Base-by-base conservation (phyloP, 805 yeast species). In the Hanseniaspora osmophila region DNA sequence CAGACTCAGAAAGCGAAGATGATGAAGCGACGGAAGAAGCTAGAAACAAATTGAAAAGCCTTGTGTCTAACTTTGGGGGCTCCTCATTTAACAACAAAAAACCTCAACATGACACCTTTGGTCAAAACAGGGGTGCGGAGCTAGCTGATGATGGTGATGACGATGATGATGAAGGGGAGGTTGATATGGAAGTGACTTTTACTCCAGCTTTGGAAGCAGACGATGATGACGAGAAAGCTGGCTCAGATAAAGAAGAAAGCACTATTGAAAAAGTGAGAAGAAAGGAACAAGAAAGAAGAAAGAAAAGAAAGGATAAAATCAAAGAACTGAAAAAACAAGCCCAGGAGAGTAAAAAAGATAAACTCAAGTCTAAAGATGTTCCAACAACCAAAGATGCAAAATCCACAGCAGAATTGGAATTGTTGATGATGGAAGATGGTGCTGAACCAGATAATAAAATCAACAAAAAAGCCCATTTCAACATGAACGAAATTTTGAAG, bases 151-250 rank as follows among this genome's bases (percentile, higher is more conserved):
- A 41, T 13, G 47, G 45, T n/a, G 41, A 49, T 18, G 60, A 53
- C 12, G 67, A 60, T 11, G 74, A 66, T 12, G 72, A 66, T 15
- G 80, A 76, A 29, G 81, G 69, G 42, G 90, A 78, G 42, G 80
- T 84, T 29, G 96, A 87, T 56, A 84, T 92, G 86, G 97, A 92
- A 61, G 84, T 92, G 54, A 87, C 96, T 0, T 92, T 92, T 63
- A 86, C 88, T 35, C 96, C 97, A 2, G 96, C 85, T 2, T 64
- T 87, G 44, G 54, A 42, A 33, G 42, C 60, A 19, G 56, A 60
- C 10, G 67, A 46, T 40, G 19, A 38, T 13, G 41, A 38, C 12
- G 12, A 12, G 17, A 29, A 58, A 11, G 64, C 57, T 35, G 27
- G 27, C 7, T 69, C 56, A 22, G 76, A 67, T 13, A 67, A 65